phyloP scores from a whole-genome alignment of 495 filamentous ascomycete genomes.

The Penicillium canescens region DNA sequence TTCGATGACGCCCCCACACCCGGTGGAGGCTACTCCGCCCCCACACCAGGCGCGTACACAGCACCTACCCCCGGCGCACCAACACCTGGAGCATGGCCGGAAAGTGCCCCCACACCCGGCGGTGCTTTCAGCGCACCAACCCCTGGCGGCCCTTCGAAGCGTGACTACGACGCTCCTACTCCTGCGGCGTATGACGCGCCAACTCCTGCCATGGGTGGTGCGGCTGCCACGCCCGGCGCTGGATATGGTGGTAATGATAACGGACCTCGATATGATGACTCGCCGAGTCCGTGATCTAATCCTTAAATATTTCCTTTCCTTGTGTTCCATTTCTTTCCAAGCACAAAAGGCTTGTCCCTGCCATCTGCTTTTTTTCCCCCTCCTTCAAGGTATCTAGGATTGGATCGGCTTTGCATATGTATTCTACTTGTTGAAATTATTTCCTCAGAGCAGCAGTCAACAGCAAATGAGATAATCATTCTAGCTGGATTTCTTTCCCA shows the following conservation, averaged over 20 bases:
- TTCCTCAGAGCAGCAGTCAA: constrained; percentile 17
- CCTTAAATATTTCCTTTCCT: neutral
- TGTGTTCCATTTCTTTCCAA: constrained; percentile 4
- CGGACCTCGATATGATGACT: constrained; percentile 58
- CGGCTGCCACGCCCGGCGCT: constrained; percentile 74
- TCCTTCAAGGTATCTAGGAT: constrained; percentile 14
- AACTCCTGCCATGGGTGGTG: constrained; percentile 72
- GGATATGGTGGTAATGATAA: constrained; percentile 60
- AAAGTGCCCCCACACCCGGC: constrained; percentile 60
- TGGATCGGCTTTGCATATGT: constrained; percentile 25
- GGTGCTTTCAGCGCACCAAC: constrained; percentile 65
- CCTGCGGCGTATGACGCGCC: constrained; percentile 68
- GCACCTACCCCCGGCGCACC: constrained; percentile 78
- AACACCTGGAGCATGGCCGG: constrained; percentile 71
- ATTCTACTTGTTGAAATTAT: constrained; percentile 28
- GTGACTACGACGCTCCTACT: constrained; percentile 57
- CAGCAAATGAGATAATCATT: constrained; percentile 16
- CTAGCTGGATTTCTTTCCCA: too few species aligned
- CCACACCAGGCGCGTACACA: constrained; percentile 48
- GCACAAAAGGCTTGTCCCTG: constrained; percentile 2
- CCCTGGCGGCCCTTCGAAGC: constrained; percentile 42
- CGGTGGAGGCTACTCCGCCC: constrained; percentile 59
- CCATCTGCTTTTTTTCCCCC: neutral
- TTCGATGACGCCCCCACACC: constrained; percentile 74
- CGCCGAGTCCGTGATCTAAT: constrained; percentile 44